Evolutionary conservation across 306 rosid species (phyloP), one percentile per base, ranked within the genome.

Genomic region (Pueraria montana): DNA sequence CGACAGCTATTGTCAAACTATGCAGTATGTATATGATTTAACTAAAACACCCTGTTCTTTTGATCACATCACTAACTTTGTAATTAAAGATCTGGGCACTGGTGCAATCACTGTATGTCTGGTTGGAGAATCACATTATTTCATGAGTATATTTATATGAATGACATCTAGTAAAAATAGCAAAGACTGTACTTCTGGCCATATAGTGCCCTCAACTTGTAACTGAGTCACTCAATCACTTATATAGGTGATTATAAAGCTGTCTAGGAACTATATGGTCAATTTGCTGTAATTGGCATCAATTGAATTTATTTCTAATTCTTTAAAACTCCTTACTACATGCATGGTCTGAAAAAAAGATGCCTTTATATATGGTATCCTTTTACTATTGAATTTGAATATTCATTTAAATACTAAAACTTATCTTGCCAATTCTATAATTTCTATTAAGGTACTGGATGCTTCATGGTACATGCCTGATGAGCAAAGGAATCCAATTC

Each of bases 401-500:
- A 55, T 82, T 66, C 34, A 55, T 75, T 62, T 12, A 55, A 53
- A 26, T 50, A 48, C 55, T 67, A n/a, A 20, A 42, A 13, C 68
- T 64, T 70, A 49, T 76, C 58, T 77, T 65, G 40, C 55, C 49
- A 70, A 30, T 59, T 59, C 66, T 24, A 26, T 30, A 27, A 62
- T 38, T 82, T 69, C 64, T 30, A 21, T 71, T 78, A 83, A 96
- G 99, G 95, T 96, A 52, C 70, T 96, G 88, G 99, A 96, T 89
- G 98, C 99, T 30, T 96, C 99, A 5, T 96, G 99, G 99, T 96
- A 96, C 92, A 94, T 96, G 98, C 99, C 99, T 2, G 95, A 91
- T 85, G 99, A 96, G 85, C 98, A 91, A 86, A 87, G 99, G 84
- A 94, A 94, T 82, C 98, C 99, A 32, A 88, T 92, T 85, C 98